A percentile compares a stretch with the other conserved stretches of the same genome.
These are phyloP conservation scores for Parachlorella kessleri DNA, from an alignment of 139 green algal genomes.

Conservation along the genomic window DNA sequence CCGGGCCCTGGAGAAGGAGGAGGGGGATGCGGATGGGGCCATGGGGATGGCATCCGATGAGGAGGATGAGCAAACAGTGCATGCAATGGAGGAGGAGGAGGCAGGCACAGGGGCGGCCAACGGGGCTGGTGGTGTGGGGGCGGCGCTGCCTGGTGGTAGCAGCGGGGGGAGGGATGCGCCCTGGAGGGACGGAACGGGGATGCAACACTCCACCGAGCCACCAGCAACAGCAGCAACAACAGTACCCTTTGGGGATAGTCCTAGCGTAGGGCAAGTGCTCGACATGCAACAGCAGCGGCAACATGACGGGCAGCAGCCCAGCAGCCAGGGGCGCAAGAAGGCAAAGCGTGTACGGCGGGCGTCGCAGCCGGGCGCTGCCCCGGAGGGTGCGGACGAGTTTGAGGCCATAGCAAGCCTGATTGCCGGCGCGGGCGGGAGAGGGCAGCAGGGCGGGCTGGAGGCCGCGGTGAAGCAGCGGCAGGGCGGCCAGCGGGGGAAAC, in stretches of 20 bases:
- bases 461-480: conserved; percentile 10
- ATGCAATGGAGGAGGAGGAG: not conserved
- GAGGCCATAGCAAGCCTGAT: conserved; percentile 35
- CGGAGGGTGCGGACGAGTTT: conserved; percentile 18
- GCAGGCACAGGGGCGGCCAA: not conserved
- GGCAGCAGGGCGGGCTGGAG: not conserved
- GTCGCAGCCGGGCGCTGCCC: not conserved
- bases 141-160: not conserved
- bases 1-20: conserved; percentile 8
- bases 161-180: not conserved
- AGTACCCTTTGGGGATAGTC: too few species aligned
- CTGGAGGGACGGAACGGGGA: not conserved
- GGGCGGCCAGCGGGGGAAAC: conserved; percentile 1
- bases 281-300: too few species aligned
- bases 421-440: conserved; percentile 4
- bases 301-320: not conserved
- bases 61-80: not conserved
- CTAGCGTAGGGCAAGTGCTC: too few species aligned
- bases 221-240: too few species aligned
- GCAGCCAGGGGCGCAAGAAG: not conserved
- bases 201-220: not conserved
- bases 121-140: not conserved
- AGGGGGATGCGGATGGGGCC: not conserved
- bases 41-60: conserved; percentile 9
- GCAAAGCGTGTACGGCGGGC: not conserved